Conservation (phyloP, 805 yeast species). For the Clavispora fructus region DNA sequence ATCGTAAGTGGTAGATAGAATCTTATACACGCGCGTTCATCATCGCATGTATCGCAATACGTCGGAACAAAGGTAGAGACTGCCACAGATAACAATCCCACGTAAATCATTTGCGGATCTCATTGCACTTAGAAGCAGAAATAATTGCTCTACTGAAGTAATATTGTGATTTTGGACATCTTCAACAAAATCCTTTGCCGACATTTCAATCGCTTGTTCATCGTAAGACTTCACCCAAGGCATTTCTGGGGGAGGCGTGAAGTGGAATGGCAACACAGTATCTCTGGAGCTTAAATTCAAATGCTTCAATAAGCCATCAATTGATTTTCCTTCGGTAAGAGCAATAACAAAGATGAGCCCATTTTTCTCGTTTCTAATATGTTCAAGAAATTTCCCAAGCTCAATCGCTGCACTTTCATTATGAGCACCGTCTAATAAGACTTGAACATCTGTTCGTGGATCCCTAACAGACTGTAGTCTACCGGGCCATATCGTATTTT, state of each 20-base stretch:
- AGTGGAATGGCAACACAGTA: conserved; percentile 54
- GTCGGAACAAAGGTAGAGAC: conserved; percentile 39
- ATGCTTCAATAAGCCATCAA: conserved; percentile 45
- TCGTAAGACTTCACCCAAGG: conserved; percentile 75
- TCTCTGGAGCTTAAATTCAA: conserved; percentile 47
- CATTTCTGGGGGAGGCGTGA: conserved; percentile 78
- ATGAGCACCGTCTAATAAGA: conserved; percentile 89
- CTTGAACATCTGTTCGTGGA: conserved; percentile 17
- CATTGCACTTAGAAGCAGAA: conserved; percentile 5
- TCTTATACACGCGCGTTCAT: neutral
- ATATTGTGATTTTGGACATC: conserved; percentile 8
- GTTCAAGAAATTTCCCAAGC: conserved; percentile 48
- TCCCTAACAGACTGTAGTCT: conserved; percentile 52
- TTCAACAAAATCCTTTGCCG: conserved; percentile 19
- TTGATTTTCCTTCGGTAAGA: conserved; percentile 67
- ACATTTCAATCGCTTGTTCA: conserved; percentile 23
- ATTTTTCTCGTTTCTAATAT: conserved; percentile 14
- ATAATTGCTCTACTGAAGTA: conserved; percentile 1
- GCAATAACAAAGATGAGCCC: conserved; percentile 62
- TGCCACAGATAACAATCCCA: conserved; percentile 36
- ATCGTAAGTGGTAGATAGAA: neutral
- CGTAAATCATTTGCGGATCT: conserved; percentile 19
- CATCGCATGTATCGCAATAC: conserved; percentile 22
- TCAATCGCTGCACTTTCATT: conserved; percentile 81
- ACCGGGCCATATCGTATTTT: conserved; percentile 75